phyloP scores from a whole-genome alignment of 306 rosid species.

The Mimosa pudica region DNA sequence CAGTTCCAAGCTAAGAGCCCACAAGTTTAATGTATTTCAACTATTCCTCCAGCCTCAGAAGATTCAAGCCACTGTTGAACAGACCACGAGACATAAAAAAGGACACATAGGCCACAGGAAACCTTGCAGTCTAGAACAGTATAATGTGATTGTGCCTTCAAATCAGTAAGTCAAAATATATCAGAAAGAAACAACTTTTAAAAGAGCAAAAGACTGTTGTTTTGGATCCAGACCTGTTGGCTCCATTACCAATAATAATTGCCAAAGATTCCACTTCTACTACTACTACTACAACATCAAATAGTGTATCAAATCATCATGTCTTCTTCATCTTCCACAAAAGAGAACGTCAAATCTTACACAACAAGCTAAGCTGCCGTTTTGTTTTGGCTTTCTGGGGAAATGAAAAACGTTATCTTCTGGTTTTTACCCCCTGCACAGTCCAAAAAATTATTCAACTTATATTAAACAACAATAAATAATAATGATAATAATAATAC shows the following conservation, averaged over 20 bases:
- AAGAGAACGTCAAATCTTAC: constrained; percentile 42
- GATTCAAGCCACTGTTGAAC: constrained; percentile 34
- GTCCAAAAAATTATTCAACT: constrained; percentile 27
- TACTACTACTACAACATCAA: not conserved
- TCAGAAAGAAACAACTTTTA: constrained; percentile 34
- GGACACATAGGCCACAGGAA: constrained; percentile 35
- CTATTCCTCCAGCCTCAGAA: constrained; percentile 4
- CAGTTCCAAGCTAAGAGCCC: constrained; percentile 28
- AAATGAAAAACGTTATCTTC: constrained; percentile 24
- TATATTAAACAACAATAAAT: constrained; percentile 33
- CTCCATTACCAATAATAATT: constrained; percentile 1
- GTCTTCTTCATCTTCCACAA: constrained; percentile 33
- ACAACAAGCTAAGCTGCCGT: constrained; percentile 33
- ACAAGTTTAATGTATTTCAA: constrained; percentile 21
- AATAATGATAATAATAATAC: constrained; percentile 9
- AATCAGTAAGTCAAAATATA: constrained; percentile 47
- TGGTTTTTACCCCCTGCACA: constrained; percentile 33
- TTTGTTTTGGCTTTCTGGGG: constrained; percentile 22
- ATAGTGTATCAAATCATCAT: not conserved
- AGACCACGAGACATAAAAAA: constrained; percentile 15
- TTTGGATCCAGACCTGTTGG: constrained; percentile 42
- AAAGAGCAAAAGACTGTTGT: constrained; percentile 22
- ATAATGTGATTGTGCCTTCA: constrained; percentile 43
- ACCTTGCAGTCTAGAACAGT: constrained; percentile 24
- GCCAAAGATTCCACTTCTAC: constrained; percentile 44